Evolutionary conservation across 768 basidiomycete species (phyloP).

Genomic region (Suillus tomentosus): DNA sequence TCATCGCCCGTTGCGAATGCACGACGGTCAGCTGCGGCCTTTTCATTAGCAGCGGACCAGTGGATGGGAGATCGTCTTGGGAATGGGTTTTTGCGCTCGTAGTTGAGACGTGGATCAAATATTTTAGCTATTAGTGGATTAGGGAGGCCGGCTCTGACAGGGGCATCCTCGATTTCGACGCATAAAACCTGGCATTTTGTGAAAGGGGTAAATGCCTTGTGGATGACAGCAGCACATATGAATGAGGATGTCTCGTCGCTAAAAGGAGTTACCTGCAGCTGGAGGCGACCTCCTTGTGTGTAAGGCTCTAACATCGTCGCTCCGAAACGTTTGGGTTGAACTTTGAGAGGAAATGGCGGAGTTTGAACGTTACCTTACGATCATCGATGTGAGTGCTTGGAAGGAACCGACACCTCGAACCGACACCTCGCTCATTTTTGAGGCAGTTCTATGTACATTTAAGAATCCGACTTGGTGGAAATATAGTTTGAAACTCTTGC

Average conservation of each 20-base stretch:
- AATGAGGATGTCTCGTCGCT: neutral
- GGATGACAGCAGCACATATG: neutral
- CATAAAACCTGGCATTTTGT: slow-evolving; percentile 4
- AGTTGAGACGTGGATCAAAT: neutral
- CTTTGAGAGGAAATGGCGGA: no score
- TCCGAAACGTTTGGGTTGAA: no score
- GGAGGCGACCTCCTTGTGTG: neutral
- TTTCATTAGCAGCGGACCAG: neutral
- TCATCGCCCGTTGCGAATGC: neutral
- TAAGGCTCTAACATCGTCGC: neutral
- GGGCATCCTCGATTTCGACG: neutral
- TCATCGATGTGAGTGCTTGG: no score
- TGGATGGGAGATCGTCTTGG: neutral
- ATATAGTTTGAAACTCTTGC: no score
- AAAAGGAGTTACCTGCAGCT: neutral
- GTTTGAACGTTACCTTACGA: no score
- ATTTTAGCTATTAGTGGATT: neutral
- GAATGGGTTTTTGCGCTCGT: neutral
- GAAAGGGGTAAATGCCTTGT: slow-evolving; percentile 3
- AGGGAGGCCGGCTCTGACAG: neutral
- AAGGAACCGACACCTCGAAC: no score
- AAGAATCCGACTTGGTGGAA: no score
- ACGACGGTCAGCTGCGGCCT: neutral
- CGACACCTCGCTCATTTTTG: no score
- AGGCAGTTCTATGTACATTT: no score